Percentiles rank a stretch among this genome's conserved stretches.
phyloP scores from a whole-genome alignment of 371 early-diverging fungal species.

The Mortierella sp. region DNA sequence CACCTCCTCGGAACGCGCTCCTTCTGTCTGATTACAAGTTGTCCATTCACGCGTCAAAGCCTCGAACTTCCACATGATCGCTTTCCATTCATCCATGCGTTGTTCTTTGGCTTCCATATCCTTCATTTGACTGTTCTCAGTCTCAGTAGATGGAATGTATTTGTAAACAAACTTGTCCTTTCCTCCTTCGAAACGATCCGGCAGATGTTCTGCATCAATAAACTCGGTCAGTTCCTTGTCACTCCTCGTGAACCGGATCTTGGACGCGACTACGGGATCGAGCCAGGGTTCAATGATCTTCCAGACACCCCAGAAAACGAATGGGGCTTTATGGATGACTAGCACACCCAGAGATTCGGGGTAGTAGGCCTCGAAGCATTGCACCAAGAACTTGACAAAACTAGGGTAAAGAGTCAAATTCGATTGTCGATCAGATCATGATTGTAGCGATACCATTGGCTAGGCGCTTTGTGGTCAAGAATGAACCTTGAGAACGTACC shows the following conservation, averaged over 20 bases:
- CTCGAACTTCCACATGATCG: slow-evolving; percentile 41
- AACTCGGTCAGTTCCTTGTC: slow-evolving; percentile 68
- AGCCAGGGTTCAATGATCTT: slow-evolving; percentile 83
- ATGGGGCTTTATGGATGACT: slow-evolving; percentile 86
- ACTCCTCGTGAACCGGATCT: slow-evolving; percentile 83
- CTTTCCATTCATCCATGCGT: slow-evolving; percentile 30
- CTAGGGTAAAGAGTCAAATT: slow-evolving; percentile 59
- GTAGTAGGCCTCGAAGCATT: slow-evolving; percentile 87
- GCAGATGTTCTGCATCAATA: slow-evolving; percentile 60
- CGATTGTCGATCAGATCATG: neutral
- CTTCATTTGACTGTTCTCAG: slow-evolving; percentile 3
- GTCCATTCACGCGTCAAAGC: slow-evolving; percentile 40
- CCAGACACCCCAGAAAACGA: slow-evolving; percentile 89
- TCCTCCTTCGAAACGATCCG: slow-evolving; percentile 36
- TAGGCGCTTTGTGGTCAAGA: neutral
- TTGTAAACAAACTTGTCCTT: slow-evolving; percentile 22
- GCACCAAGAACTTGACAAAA: slow-evolving; percentile 83
- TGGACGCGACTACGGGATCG: slow-evolving; percentile 92
- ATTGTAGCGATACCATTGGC: neutral
- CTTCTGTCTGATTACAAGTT: slow-evolving; percentile 11
- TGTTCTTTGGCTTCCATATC: slow-evolving; percentile 26
- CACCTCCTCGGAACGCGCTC: slow-evolving; percentile 24
- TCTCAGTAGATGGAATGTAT: slow-evolving; percentile 29
- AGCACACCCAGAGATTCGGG: slow-evolving; percentile 88
- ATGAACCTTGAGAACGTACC: neutral